Percentiles rank a stretch among this genome's conserved stretches.
phyloP scores from a whole-genome alignment of 2,329 filamentous ascomycete genomes.

The Cladosporium sp. region DNA sequence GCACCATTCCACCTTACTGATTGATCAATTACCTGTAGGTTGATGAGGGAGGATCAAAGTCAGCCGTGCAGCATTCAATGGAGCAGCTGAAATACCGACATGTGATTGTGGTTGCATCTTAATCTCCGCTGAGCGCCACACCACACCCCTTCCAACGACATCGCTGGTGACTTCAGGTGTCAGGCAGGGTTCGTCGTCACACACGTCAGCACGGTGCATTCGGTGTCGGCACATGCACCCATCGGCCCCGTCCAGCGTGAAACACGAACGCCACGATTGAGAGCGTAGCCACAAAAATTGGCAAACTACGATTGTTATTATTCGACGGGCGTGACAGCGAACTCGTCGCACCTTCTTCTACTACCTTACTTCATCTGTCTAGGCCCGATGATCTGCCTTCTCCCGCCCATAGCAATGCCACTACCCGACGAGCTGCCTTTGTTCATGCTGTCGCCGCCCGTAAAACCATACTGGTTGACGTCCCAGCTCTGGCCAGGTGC shows the following conservation, averaged over 20 bases:
- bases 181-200: background rate
- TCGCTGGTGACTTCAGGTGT: background rate
- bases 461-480: slow-evolving; percentile 71
- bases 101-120: too few relatives aligned
- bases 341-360: background rate
- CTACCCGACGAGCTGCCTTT: slow-evolving; percentile 58
- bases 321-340: slow-evolving; percentile 6
- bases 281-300: too few relatives aligned
- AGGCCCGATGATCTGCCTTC: slow-evolving; percentile 76
- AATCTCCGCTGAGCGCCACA: background rate
- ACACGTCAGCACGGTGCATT: background rate
- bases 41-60: too few relatives aligned
- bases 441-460: slow-evolving; percentile 72
- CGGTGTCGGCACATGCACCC: background rate
- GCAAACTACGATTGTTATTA: too few relatives aligned
- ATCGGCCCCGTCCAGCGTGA: background rate
- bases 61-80: too few relatives aligned
- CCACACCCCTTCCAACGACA: background rate
- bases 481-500: slow-evolving; percentile 71
- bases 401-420: slow-evolving; percentile 57
- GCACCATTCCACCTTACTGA: too few relatives aligned
- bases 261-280: background rate
- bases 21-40: too few relatives aligned
- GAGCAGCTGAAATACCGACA: too few relatives aligned
- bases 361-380: slow-evolving; percentile 55